These are phyloP conservation scores for Didymella keratinophila DNA, from an alignment of 2,329 filamentous ascomycete genomes.

Conservation along the genomic window DNA sequence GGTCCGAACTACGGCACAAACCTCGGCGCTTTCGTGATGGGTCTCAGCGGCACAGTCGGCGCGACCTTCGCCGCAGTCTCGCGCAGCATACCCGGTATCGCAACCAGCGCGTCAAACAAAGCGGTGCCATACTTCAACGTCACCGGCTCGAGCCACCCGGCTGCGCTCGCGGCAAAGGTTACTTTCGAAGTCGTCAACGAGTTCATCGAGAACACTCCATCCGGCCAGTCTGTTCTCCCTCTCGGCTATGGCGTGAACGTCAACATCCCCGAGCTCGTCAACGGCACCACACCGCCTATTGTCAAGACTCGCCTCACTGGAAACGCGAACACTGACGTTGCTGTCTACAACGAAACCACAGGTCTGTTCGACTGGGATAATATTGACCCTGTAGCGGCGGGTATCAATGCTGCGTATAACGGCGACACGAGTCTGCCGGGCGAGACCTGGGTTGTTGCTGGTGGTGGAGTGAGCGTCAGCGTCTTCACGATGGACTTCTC, in stretches of 20 bases:
- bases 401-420: slow-evolving; percentile 60
- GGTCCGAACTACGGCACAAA: slow-evolving; percentile 66
- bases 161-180: slow-evolving; percentile 56
- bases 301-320: slow-evolving; percentile 60
- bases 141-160: slow-evolving; percentile 55
- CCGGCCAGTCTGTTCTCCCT: slow-evolving; percentile 51
- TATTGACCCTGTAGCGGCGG: slow-evolving; percentile 57
- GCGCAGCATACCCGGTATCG: slow-evolving; percentile 60
- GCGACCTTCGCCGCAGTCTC: slow-evolving; percentile 61
- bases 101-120: slow-evolving; percentile 56
- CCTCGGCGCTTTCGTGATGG: slow-evolving; percentile 59
- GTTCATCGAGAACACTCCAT: slow-evolving; percentile 51
- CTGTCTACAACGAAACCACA: slow-evolving; percentile 55
- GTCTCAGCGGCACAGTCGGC: slow-evolving; percentile 47
- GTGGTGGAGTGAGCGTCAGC: slow-evolving; percentile 54
- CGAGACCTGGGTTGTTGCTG: slow-evolving; percentile 58
- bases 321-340: slow-evolving; percentile 57
- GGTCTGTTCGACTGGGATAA: slow-evolving; percentile 60
- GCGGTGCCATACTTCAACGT: slow-evolving; percentile 55
- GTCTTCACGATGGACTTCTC: slow-evolving; percentile 62
- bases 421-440: slow-evolving; percentile 61
- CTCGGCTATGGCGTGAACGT: slow-evolving; percentile 62
- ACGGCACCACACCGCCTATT: slow-evolving; percentile 54
- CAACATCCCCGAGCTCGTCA: slow-evolving; percentile 58
- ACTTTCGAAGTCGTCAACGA: slow-evolving; percentile 56